Base-by-base conservation (phyloP, 164 flowering plant genomes). In the Vitis rotundifolia region DNA sequence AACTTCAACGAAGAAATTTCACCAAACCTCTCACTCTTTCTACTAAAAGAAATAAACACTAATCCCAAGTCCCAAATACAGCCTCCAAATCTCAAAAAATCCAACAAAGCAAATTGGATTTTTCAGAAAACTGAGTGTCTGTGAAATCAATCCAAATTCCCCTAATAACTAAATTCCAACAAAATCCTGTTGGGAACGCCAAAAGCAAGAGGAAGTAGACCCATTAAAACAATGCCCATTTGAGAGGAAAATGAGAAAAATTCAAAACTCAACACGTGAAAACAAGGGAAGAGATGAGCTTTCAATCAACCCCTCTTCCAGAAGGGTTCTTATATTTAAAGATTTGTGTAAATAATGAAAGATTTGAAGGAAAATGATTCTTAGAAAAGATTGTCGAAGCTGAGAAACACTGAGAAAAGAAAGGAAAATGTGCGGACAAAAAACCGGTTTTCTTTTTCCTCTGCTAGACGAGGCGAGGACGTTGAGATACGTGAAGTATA, bases 401-500 rank as follows among this genome's bases (percentile, higher is more conserved):
- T 5, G 67, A 61, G 55, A 73, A 64, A 59, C 49, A 58, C 15
- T 37, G 58, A 31, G 37, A 61, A 61, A 52, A n/a, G 8, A 9
- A 9, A 29, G 49, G 16, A 16, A 14, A 28, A 19, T 55, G 18
- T 15, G n/a, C 29, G 9, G 11, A 31, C 16, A n/a, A 65, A 61
- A 71, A 59, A 61, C n/a, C n/a, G 28, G 49, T 19, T 28, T 26
- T 49, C 54, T 31, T 22, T 49, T 48, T 49, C 37, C 9, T 64
- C 69, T 74, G 72, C 73, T 0, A 22, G 26, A 68, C 58, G 67
- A 73, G 66, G 52, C 79, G 66, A 71, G 59, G 75, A 71, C 75
- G 63, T 77, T 80, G 80, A 77, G 82, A 76, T 76, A 67, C 79
- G 82, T 76, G 77, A 79, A 74, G 72, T 65, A 71, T 73, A 61